phyloP scores from a whole-genome alignment of 192 early-diverging fungal species.

The Thamnidium elegans region DNA sequence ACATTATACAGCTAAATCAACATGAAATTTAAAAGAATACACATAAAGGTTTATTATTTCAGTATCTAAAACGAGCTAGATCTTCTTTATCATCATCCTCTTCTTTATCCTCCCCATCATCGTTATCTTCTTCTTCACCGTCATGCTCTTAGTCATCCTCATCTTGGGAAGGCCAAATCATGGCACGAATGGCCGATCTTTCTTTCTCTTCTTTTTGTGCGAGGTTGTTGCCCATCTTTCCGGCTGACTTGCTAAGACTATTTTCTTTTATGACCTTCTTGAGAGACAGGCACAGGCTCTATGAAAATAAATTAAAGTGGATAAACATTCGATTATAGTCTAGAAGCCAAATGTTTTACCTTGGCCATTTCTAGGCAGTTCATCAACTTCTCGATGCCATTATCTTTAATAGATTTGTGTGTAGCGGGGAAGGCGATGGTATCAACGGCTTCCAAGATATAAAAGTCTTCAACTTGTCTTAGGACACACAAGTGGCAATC shows the following conservation, averaged over 20 bases:
- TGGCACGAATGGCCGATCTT: neutral
- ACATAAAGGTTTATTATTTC: no score
- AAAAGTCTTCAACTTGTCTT: constrained; percentile 13
- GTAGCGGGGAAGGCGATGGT: constrained; percentile 5
- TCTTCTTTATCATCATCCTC: no score
- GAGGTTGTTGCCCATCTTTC: constrained; percentile 8
- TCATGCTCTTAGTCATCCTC: no score
- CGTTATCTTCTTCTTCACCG: no score
- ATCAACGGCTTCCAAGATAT: constrained; percentile 10
- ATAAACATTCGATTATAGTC: constrained; percentile 15
- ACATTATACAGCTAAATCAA: no score
- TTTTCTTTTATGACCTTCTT: constrained; percentile 9
- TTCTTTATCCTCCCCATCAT: no score
- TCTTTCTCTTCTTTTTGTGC: neutral
- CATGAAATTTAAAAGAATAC: no score
- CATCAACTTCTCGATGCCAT: constrained; percentile 4
- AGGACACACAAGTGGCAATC: constrained; percentile 6
- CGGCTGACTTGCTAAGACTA: neutral
- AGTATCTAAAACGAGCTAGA: no score
- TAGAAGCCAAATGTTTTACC: constrained; percentile 14
- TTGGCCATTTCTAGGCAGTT: constrained; percentile 13
- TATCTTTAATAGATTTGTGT: neutral
- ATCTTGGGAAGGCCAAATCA: neutral
- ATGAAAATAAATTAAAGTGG: constrained; percentile 11
- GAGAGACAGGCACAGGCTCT: constrained; percentile 12